Evolutionary conservation across 306 rosid genomes (phyloP), one percentile per base, ranked within the genome.

Genomic region (Pueraria montana): DNA sequence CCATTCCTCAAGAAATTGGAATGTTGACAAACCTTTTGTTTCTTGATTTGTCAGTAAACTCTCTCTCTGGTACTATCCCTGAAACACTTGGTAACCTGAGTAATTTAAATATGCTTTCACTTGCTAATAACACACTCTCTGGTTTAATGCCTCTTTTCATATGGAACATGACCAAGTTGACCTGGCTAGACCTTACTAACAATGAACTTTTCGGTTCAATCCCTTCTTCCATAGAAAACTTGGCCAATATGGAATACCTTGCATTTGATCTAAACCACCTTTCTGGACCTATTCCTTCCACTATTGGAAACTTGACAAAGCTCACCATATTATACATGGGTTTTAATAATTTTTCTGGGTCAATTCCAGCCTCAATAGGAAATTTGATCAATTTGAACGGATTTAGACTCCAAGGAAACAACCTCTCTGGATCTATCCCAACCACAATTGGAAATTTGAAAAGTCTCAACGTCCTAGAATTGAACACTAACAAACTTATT

Each of bases 1-100:
- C 48, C 5, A 82, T 82, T 58, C 84, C 86, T 0, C 32, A 2
- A 23, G 84, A 78, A 82, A 82, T 82, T 64, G 88, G 88, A 32
- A 63, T 42, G 81, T 18, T 86, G 56, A 58, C 78, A 21, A 81
- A 73, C 8, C 69, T 86, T 12, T 0, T 0, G 2, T 0, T 0
- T 6, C 2, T 82, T 26, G 81, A 72, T 18, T 61, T 86, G 40
- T 26, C 53, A 12, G 0, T 0, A 1, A 86, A 86, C 55, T 1
- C 5, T 50, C 26, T 70, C 8, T 18, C 5, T 16, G 86, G 83
- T 27, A 2, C 27, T 13, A 62, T 85, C 21, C 87, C 87, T 46
- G 52, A 46, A 10, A 0, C 1, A 2, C 69, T 85, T 2, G 77
- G 77, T 30, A 81, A 85, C 50, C 2, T 85, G 80, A 72, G 40